These are phyloP conservation scores for Mollisiaceae sp. DNA, from an alignment of 2,329 filamentous ascomycete species.

Conservation along the genomic window DNA sequence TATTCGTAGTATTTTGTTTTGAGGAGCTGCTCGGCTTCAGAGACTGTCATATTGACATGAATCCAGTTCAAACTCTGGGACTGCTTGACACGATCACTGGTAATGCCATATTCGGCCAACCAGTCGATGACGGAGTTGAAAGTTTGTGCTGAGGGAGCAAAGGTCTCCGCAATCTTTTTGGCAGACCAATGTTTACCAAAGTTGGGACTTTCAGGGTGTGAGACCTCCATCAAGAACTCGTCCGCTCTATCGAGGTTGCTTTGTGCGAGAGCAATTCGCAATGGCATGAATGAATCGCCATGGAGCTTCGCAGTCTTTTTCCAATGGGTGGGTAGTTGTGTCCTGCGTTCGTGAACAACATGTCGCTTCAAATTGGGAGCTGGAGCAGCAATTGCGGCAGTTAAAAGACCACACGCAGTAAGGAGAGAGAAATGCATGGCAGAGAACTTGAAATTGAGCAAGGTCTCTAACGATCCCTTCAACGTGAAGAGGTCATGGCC, in stretches of 20 bases:
- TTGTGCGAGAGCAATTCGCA: slow-evolving; percentile 50
- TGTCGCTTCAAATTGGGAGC: slow-evolving; percentile 7
- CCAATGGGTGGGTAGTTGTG: slow-evolving; percentile 13
- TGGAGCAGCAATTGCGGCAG: slow-evolving; percentile 13
- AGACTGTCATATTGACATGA: slow-evolving; percentile 40
- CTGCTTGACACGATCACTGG: slow-evolving; percentile 51
- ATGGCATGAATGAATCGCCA: slow-evolving; percentile 3
- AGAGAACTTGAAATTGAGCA: not conserved
- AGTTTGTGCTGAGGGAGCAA: slow-evolving; percentile 50
- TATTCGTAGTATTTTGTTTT: slow-evolving; percentile 50
- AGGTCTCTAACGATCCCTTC: not conserved
- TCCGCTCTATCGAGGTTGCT: slow-evolving; percentile 51
- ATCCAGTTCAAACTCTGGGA: slow-evolving; percentile 43
- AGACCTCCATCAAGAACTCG: slow-evolving; percentile 49
- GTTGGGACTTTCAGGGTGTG: slow-evolving; percentile 41
- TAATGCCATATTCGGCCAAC: slow-evolving; percentile 57
- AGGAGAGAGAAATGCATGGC: slow-evolving; percentile 15
- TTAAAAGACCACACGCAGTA: slow-evolving; percentile 11
- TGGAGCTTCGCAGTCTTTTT: slow-evolving; percentile 15
- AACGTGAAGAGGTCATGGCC: not conserved
- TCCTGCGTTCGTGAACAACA: slow-evolving; percentile 18
- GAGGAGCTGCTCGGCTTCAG: slow-evolving; percentile 55
- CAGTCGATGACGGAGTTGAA: slow-evolving; percentile 56
- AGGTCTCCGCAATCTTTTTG: slow-evolving; percentile 46
- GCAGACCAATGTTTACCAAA: slow-evolving; percentile 46